Percentiles rank a stretch among this genome's conserved stretches.
phyloP scores from a whole-genome alignment of 306 rosid species.

The Parietaria judaica region DNA sequence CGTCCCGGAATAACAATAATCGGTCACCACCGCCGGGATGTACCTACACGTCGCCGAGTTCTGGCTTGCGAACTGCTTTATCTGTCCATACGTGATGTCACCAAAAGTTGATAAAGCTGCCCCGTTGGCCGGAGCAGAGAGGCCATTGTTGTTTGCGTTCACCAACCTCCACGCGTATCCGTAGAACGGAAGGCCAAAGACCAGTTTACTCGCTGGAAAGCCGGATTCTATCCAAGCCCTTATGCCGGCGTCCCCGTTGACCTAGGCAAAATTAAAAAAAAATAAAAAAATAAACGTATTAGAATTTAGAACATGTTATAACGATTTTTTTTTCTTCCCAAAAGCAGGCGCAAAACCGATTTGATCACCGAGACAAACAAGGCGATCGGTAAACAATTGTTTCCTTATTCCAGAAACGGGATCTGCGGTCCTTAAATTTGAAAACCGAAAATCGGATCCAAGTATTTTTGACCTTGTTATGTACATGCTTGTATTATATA shows the following conservation, averaged over 20 bases:
- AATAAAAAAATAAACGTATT: background rate
- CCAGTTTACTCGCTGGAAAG: constrained; percentile 8
- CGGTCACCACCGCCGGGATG: background rate
- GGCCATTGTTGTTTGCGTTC: constrained; percentile 15
- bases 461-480: too few relatives aligned
- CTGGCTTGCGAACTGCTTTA: background rate
- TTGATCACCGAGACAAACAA: too few relatives aligned
- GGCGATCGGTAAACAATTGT: too few relatives aligned
- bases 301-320: constrained; percentile 22
- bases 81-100: background rate
- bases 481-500: too few relatives aligned
- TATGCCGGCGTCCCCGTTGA: background rate
- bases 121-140: constrained; percentile 20
- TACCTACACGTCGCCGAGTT: background rate
- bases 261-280: background rate
- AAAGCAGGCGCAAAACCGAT: too few relatives aligned
- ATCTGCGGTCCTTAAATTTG: too few relatives aligned
- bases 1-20: background rate
- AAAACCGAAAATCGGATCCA: too few relatives aligned
- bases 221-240: constrained; percentile 12
- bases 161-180: constrained; percentile 33
- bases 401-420: too few relatives aligned
- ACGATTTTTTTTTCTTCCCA: background rate
- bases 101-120: background rate
- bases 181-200: constrained; percentile 22